These are phyloP conservation scores for Ceratobasidium papillatum DNA, from an alignment of 1,284 basidiomycete species.

Conservation along the genomic window DNA sequence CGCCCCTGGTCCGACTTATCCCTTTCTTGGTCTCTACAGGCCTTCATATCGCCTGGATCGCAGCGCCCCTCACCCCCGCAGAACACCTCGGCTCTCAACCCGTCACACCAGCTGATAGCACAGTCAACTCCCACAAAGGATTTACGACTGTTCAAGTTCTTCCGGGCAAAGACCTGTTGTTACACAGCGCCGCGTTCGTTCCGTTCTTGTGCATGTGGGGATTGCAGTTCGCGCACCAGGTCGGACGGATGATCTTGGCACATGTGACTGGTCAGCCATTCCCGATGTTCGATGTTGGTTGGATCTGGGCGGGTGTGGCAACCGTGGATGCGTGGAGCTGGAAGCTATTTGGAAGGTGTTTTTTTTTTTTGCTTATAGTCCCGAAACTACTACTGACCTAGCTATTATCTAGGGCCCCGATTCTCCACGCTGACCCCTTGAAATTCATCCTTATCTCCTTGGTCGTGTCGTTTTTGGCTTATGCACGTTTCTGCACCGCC, in stretches of 20 bases:
- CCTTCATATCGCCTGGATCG: constrained; percentile 83
- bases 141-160: constrained; percentile 38
- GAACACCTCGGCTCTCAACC: constrained; percentile 55
- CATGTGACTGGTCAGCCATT: constrained; percentile 89
- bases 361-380: constrained; percentile 42
- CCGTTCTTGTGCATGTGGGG: constrained; percentile 94
- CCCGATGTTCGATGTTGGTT: constrained; percentile 88
- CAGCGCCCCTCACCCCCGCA: constrained; percentile 61
- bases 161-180: constrained; percentile 48
- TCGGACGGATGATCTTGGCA: constrained; percentile 91
- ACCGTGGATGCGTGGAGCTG: constrained; percentile 86
- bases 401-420: constrained; percentile 59
- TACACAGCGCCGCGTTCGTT: constrained; percentile 70
- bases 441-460: constrained; percentile 77
- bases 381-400: background rate
- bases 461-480: constrained; percentile 70
- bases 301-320: constrained; percentile 81
- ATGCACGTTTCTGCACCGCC: constrained; percentile 79
- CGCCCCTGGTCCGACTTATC: constrained; percentile 77
- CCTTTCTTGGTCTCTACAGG: constrained; percentile 78
- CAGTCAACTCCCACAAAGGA: constrained; percentile 40
- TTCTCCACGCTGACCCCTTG: constrained; percentile 71
- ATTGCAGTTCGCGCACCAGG: constrained; percentile 83
- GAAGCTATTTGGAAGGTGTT: constrained; percentile 71
- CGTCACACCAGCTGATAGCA: constrained; percentile 50